Conservation (phyloP, 768 basidiomycete genomes). For the Boletus subparvulus region DNA sequence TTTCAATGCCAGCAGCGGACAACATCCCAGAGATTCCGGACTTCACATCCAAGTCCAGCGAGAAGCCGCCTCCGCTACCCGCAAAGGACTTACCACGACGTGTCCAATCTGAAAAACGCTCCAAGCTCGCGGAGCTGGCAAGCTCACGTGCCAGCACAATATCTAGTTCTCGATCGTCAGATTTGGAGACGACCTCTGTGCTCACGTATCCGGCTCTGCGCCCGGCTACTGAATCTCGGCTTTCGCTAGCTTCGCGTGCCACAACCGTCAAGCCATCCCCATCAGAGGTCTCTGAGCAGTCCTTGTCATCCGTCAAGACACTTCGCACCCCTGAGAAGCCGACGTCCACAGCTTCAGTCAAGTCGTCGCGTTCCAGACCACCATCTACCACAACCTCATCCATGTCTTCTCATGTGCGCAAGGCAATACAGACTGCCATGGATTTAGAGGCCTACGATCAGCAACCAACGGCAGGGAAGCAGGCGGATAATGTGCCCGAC, state of each 20-base stretch:
- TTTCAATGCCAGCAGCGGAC: constrained; percentile 45
- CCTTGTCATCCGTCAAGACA: constrained; percentile 15
- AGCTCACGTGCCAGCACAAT: constrained; percentile 58
- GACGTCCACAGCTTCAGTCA: constrained; percentile 16
- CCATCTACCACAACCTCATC: constrained; percentile 43
- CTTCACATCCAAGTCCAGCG: constrained; percentile 46
- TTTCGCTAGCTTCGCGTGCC: constrained; percentile 30
- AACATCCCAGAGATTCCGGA: constrained; percentile 58
- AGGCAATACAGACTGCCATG: constrained; percentile 68
- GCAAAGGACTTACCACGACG: constrained; percentile 24
- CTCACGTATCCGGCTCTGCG: constrained; percentile 71
- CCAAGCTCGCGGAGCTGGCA: constrained; percentile 69
- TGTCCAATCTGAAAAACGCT: constrained; percentile 42
- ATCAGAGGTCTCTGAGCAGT: constrained; percentile 21
- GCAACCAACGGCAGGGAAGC: constrained; percentile 8
- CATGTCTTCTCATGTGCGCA: constrained; percentile 58
- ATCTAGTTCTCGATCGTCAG: constrained; percentile 54
- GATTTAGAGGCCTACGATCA: constrained; percentile 56
- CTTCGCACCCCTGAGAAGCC: constrained; percentile 26
- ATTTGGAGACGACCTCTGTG: constrained; percentile 56
- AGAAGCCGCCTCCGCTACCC: constrained; percentile 25
- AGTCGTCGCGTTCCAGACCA: constrained; percentile 28
- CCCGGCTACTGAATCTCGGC: constrained; percentile 58
- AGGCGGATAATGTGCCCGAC: constrained; percentile 17
- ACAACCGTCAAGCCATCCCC: constrained; percentile 13